Percentiles rank a stretch among this genome's conserved stretches.
These are phyloP conservation scores for Phyllosticta citrichinensis DNA, from an alignment of 2,329 filamentous ascomycete species.

Conservation along the genomic window DNA sequence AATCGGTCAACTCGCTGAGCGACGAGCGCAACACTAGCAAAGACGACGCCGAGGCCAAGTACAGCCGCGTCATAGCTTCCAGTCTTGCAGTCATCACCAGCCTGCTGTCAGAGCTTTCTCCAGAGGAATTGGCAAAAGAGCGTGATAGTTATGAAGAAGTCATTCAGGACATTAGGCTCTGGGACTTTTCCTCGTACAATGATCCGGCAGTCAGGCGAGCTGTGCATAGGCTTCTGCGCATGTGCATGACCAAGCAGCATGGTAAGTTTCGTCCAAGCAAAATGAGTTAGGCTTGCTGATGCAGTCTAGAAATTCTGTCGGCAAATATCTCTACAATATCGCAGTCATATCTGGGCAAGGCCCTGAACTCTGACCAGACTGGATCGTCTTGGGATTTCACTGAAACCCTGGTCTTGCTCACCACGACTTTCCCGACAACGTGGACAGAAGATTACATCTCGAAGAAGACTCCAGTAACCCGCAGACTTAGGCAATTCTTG, in stretches of 20 bases:
- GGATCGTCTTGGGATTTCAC: conserved; percentile 66
- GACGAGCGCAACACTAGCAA: conserved; percentile 75
- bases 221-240: conserved; percentile 46
- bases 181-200: conserved; percentile 47
- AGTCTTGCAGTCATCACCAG: conserved; percentile 46
- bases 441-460: conserved; percentile 60
- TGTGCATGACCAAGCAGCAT: conserved; percentile 40
- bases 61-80: conserved; percentile 63
- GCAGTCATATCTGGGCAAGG: conserved; percentile 62
- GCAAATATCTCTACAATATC: conserved; percentile 46
- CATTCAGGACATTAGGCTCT: conserved; percentile 52
- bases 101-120: conserved; percentile 36
- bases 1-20: conserved; percentile 73
- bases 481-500: conserved; percentile 60
- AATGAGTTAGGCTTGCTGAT: background rate
- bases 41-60: conserved; percentile 81
- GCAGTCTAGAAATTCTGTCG: conserved; percentile 20
- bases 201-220: conserved; percentile 50
- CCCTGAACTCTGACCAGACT: conserved; percentile 60
- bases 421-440: conserved; percentile 52
- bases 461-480: conserved; percentile 46
- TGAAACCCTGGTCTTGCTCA: conserved; percentile 56
- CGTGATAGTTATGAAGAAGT: conserved; percentile 54
- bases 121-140: conserved; percentile 50
- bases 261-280: conserved; percentile 16